phyloP scores from a whole-genome alignment of 2,329 filamentous ascomycete species.

The Epichloe baconii region DNA sequence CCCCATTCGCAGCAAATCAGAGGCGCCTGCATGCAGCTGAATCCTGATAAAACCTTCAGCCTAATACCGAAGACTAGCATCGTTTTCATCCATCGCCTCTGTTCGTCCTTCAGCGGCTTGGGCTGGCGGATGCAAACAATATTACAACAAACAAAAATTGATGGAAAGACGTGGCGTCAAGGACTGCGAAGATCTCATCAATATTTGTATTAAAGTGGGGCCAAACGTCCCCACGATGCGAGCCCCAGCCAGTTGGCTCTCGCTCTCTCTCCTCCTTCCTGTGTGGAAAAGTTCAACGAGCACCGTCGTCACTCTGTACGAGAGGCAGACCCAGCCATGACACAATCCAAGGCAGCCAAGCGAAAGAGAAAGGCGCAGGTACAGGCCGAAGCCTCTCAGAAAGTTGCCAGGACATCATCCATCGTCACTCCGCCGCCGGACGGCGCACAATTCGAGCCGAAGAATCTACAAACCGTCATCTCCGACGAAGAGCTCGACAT shows the following conservation, averaged over 20 bases:
- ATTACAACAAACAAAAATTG: too few species aligned
- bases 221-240: too few species aligned
- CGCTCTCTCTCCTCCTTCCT: too few species aligned
- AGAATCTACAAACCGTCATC: constrained; percentile 38
- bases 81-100: too few species aligned
- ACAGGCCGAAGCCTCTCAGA: constrained; percentile 21
- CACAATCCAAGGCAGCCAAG: constrained; percentile 28
- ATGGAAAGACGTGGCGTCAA: too few species aligned
- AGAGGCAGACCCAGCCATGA: constrained; percentile 8
- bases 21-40: background rate
- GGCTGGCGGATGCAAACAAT: too few species aligned
- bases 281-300: background rate
- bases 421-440: constrained; percentile 24
- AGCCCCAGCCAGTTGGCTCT: too few species aligned
- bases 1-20: background rate
- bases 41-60: background rate
- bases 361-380: constrained; percentile 28
- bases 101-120: too few species aligned
- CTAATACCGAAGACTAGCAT: too few species aligned
- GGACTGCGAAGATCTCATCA: too few species aligned
- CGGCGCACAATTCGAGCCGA: constrained; percentile 27
- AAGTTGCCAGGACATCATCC: constrained; percentile 23
- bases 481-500: constrained; percentile 55
- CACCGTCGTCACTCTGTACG: background rate
- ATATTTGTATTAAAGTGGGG: too few species aligned